phyloP scores from a whole-genome alignment of 257 asterid genomes.

The Solanum acaule region DNA sequence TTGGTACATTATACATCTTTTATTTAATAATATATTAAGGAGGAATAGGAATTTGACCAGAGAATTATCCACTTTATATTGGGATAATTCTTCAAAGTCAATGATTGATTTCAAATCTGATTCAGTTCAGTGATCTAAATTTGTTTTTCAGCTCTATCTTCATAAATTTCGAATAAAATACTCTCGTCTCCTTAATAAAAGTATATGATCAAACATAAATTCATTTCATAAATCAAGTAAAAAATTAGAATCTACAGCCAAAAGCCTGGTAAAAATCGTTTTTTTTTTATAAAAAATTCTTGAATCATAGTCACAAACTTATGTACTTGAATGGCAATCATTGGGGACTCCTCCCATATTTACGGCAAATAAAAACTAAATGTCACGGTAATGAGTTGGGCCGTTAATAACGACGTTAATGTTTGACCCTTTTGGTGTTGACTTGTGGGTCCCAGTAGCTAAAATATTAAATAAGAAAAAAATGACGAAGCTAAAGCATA shows the following conservation, averaged over 20 bases:
- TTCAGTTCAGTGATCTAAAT: not conserved
- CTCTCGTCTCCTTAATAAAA: not conserved
- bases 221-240: not conserved
- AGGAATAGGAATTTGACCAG: not conserved
- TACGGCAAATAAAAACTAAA: not conserved
- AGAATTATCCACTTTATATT: not conserved
- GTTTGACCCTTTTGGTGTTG: not conserved
- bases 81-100: not conserved
- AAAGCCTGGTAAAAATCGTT: too few species aligned
- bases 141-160: not conserved
- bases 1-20: not conserved
- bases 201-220: not conserved
- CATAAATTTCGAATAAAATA: not conserved
- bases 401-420: not conserved
- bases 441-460: not conserved
- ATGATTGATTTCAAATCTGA: not conserved
- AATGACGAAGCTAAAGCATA: not conserved
- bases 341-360: not conserved
- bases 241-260: not conserved
- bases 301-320: not conserved
- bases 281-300: not conserved
- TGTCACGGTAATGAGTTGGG: not conserved
- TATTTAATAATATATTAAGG: not conserved
- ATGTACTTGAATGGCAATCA: not conserved
- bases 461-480: not conserved